phyloP scores from a whole-genome alignment of 805 yeast genomes.

The Saturnispora dispora region DNA sequence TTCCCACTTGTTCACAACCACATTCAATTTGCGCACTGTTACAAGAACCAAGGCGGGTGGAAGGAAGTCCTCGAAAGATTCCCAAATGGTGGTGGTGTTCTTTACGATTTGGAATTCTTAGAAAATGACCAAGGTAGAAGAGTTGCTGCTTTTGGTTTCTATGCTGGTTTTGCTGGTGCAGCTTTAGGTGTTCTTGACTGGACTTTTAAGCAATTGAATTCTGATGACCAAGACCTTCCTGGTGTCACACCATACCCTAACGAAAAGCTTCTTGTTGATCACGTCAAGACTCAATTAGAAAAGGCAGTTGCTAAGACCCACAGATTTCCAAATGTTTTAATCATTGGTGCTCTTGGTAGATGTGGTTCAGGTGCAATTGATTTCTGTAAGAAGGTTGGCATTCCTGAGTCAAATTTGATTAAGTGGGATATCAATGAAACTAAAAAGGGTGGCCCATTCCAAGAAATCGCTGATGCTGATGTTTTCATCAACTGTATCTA shows the following conservation, averaged over 20 bases:
- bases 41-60: conserved; percentile 98
- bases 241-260: conserved; percentile 77
- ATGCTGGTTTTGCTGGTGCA: conserved; percentile 99
- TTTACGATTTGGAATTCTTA: conserved; percentile 90
- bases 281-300: conserved; percentile 52
- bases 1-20: conserved; percentile 95
- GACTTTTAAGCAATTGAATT: conserved; percentile 79
- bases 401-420: conserved; percentile 73
- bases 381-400: conserved; percentile 69
- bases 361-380: conserved; percentile 97
- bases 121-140: conserved; percentile 94
- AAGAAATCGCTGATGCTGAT: conserved; percentile 81
- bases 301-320: conserved; percentile 53
- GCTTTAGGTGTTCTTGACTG: conserved; percentile 92
- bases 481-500: conserved; percentile 95
- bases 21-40: conserved; percentile 98
- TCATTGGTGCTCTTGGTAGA: conserved; percentile 97
- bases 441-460: conserved; percentile 93
- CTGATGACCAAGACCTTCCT: conserved; percentile 60
- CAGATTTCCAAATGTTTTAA: conserved; percentile 65
- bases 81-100: conserved; percentile 82
- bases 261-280: conserved; percentile 65
- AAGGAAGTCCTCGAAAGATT: conserved; percentile 79
- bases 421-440: conserved; percentile 99
- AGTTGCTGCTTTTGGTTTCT: conserved; percentile 99